Base-by-base conservation (phyloP, 1,284 basidiomycete species). In the Puccinia triticina region DNA sequence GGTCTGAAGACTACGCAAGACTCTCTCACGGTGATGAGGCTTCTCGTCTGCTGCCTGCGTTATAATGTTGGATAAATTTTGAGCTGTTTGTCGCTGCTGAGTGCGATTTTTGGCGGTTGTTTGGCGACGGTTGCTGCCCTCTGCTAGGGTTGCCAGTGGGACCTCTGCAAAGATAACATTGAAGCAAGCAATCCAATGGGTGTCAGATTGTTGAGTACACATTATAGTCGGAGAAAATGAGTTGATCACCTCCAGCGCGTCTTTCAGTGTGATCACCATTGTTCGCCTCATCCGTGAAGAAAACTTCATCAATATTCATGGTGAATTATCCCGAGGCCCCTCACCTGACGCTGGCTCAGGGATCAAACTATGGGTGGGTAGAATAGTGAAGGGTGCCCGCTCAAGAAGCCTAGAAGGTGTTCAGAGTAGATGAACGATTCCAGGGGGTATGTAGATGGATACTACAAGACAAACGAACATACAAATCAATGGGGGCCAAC, bases 271-370 rank as follows among this genome's bases (percentile, higher is more conserved):
- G 10, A 7, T 37, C 64, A 67, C 10, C 34, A 2, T 37, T 12
- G n/a, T n/a, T n/a, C n/a, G n/a, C n/a, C n/a, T n/a, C n/a, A 37
- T 37, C 1, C 12, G 40, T 37, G 32, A 67, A 67, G 32, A 67
- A 67, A 37, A 37, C 14, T 7, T 67, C 64, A 18, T 67, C 64
- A 29, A 67, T 18, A 67, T 67, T 32, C 64, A 67, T 67, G 64
- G n/a, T 67, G n/a, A 57, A n/a, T n/a, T 11, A 29, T 2, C 5
- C 26, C 8, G 2, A 11, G 10, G 55, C 23, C 21, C 26, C 26
- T n/a, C 14, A 57, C n/a, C n/a, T 29, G 26, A 5, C 55, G n/a
- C 21, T 16, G 55, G 21, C 23, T 2, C 21, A 26, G n/a, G 26
- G 55, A 18, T 53, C 21, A 57, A 57, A 26, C 55, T 57, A 57